Evolutionary conservation across 495 filamentous ascomycete genomes (phyloP), one percentile per base, ranked within the genome.

Genomic region (Penicillium goetzii): DNA sequence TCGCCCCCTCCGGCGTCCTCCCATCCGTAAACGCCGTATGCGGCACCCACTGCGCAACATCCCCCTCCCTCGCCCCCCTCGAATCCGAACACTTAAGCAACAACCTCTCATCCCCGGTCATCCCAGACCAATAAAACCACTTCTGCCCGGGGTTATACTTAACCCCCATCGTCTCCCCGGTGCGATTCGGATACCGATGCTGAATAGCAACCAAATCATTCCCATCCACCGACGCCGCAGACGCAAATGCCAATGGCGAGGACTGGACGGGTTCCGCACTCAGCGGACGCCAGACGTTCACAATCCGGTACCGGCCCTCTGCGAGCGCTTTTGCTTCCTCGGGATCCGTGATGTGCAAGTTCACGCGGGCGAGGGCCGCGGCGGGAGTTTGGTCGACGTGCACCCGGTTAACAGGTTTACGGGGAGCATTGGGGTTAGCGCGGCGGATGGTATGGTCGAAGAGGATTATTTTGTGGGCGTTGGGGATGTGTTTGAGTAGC

Each of bases 361-460:
- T 74, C 26, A 96, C 89, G 33, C 92, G 89, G 63, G 82, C 76
- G 19, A 68, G 80, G 0, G 88, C 85, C 0, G 89, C 89, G n/a
- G 68, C 60, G 21, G 81, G 53, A 0, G 92, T 95, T 74, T 96
- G 93, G 73, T 97, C 93, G 69, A 95, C 90, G 78, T 97, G 93
- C 0, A 88, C 91, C 26, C 83, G 72, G 26, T 78, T 83, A 0
- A 96, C 92, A 11, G 92, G 91, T 21, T 74, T 74, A 14, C 92
- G 84, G 4, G 66, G 58, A 0, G 90, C 83, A 41, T 72, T 61
- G 1, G 84, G 78, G 5, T 60, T 70, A 7, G 84, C 75, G 40
- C 88, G 86, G 4, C 92, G 90, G 79, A 96, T 86, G 17, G 92
- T 97, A 79, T 97, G 91, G 84, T 97, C 92, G 82, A 97, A 97